Base-by-base conservation (phyloP, 148 eudicot genomes). In the Spergularia marina region DNA sequence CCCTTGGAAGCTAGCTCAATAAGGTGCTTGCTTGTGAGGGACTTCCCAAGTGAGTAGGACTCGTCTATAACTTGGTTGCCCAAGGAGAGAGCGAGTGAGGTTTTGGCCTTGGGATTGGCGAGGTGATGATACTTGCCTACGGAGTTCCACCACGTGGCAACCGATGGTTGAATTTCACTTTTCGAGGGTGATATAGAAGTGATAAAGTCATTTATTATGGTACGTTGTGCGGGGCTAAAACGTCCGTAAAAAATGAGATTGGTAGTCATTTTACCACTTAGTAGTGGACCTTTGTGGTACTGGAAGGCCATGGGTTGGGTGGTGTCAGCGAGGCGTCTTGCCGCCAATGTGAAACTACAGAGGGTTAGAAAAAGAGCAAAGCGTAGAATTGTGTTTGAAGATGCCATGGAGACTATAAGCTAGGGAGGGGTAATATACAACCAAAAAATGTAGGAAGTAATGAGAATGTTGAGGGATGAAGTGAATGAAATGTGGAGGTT, bases 141-240 rank as follows among this genome's bases (percentile, higher is more conserved):
- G 53, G 85, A 66, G 15, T 82, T 82, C 92, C 92, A 87, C 90
- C 92, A 89, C 5, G 79, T 65, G 71, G 89, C 79, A 6, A 85
- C 89, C 0, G 89, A 83, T 18, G 89, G 92, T 49, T 79, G 80
- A 65, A 71, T 51, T 18, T 63, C 47, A 2, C n/a, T 20, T 6
- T 65, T 53, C 20, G 83, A 10, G 14, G 78, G 53, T 20, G 82
- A 79, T 7, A 85, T 53, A 36, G 87, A 85, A 72, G 79, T 47
- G 58, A 85, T 49, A 65, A 85, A 85, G 14, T 82, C 85, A 4
- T 83, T 65, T 34, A 85, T 72, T 13, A 85, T 71, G 16, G 83
- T 62, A 10, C 85, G 63, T 72, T 85, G 87, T 39, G 77, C 8
- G 4, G 87, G 72, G 18, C 41, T 82, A 73, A 85, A 85, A 0